These are phyloP conservation scores for Penicillium paradoxum DNA, from an alignment of 495 filamentous ascomycete genomes.

Conservation along the genomic window DNA sequence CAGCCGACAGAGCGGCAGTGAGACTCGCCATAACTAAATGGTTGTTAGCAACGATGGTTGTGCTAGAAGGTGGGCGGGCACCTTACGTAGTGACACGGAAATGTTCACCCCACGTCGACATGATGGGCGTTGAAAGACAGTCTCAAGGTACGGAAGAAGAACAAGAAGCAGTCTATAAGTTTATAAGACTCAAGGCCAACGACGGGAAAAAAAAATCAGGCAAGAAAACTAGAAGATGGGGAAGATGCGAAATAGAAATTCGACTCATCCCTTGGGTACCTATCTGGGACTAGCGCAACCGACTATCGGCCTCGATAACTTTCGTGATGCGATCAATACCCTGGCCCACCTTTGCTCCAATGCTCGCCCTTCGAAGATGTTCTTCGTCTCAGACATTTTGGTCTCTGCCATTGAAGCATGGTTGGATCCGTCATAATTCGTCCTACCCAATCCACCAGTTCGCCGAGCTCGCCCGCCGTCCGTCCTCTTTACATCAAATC, in stretches of 20 bases:
- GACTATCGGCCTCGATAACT: conserved; percentile 24
- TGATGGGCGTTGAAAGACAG: conserved; percentile 28
- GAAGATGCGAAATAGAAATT: conserved; percentile 10
- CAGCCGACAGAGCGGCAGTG: conserved; percentile 88
- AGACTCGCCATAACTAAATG: conserved; percentile 75
- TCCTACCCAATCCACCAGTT: conserved; percentile 35
- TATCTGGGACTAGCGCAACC: conserved; percentile 30
- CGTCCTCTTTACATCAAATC: conserved; percentile 55
- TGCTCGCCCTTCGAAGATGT: conserved; percentile 16
- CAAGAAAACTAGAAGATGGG: background rate
- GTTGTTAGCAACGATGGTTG: conserved; percentile 7
- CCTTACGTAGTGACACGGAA: conserved; percentile 83
- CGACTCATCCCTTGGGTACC: conserved; percentile 26
- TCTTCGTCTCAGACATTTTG: background rate
- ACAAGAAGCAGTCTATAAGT: background rate
- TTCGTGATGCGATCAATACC: conserved; percentile 5
- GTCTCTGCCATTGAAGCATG: background rate
- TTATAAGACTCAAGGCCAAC: background rate
- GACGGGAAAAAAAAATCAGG: background rate
- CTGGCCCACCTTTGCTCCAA: conserved; percentile 14
- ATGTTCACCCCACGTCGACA: conserved; percentile 89
- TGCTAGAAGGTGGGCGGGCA: conserved; percentile 2
- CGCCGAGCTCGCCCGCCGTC: conserved; percentile 38
- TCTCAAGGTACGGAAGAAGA: background rate
- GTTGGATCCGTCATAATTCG: conserved; percentile 28